Base-by-base conservation (phyloP, 2,329 filamentous ascomycete genomes). In the Fusarium metavorans region DNA sequence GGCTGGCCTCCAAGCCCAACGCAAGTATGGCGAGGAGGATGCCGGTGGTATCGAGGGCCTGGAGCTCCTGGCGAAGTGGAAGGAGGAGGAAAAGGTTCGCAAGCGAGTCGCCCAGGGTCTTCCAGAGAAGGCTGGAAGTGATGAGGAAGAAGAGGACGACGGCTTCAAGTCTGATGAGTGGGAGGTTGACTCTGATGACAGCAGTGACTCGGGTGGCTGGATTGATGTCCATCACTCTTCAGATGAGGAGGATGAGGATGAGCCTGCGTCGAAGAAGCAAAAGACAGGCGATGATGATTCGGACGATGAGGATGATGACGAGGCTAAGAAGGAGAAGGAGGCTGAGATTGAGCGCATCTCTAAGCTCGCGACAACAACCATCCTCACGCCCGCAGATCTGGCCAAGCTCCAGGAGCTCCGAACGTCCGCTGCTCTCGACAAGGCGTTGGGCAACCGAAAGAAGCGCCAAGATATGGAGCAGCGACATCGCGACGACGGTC, bases 381-480 rank as follows among this genome's bases (percentile, higher is more conserved):
- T 99, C 75, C 92, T 99, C 71, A 99, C 97, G 0, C 97, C 97
- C 0, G 97, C 97, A 14, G 97, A 99, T 83, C 89, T 98, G n/a
- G 92, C 94, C 76, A 98, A 98, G 82, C 92, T 99, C 23, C 92
- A 94, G 71, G 96, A 98, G 83, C 91, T 99, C 27, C 94, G 94
- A 56, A 87, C 93, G 59, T 87, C 93, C 50, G 91, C 94, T 23
- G 89, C 90, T 39, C 85, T 98, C 56, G 91, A 93, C 73, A 92
- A 93, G 71, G 87, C 86, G 58, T 84, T 90, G 80, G 88, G 86
- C 71, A 73, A 66, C 52, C 80, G 83, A 58, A 81, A 83, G 68
- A 89, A 87, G 81, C 84, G 86, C 65, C 83, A 85, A 77, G 83
- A 88, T 74, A 66, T 77, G 10, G 80, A 84, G 65, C 81, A 84